A percentile compares a stretch with the other conserved stretches of the same genome.
Evolutionary conservation across 2,329 filamentous ascomycete genomes (phyloP).

Genomic region (Sporothrix globosa): DNA sequence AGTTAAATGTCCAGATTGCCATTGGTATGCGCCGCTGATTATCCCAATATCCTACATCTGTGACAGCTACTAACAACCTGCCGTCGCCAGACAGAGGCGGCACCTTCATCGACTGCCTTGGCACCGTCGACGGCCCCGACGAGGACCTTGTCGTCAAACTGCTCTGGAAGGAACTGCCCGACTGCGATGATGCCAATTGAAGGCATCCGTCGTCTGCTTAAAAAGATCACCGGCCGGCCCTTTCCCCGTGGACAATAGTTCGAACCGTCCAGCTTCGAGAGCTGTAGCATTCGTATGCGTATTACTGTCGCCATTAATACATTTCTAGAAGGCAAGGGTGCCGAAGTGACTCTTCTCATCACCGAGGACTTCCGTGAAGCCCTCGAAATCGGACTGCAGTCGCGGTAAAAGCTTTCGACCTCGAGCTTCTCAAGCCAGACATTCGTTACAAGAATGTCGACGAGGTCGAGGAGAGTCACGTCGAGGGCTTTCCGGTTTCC

Average conservation of each 20-base stretch:
- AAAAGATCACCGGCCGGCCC: slow-evolving; percentile 49
- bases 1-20: slow-evolving; percentile 22
- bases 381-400: slow-evolving; percentile 86
- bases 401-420: slow-evolving; percentile 89
- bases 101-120: slow-evolving; percentile 37
- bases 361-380: slow-evolving; percentile 89
- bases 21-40: slow-evolving; percentile 2
- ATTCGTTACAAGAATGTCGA: too few species aligned
- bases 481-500: too few species aligned
- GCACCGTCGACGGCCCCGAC: slow-evolving; percentile 42
- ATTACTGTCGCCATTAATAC: slow-evolving; percentile 95
- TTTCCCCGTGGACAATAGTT: slow-evolving; percentile 64
- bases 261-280: slow-evolving; percentile 11
- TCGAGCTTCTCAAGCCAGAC: slow-evolving; percentile 80
- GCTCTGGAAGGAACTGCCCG: slow-evolving; percentile 68
- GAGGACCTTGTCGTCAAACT: slow-evolving; percentile 57
- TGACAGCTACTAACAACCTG: not conserved
- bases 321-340: slow-evolving; percentile 84
- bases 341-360: slow-evolving; percentile 85
- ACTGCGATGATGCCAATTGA: slow-evolving; percentile 72
- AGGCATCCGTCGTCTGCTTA: slow-evolving; percentile 60
- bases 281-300: slow-evolving; percentile 72
- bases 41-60: not conserved
- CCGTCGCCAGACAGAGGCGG: slow-evolving; percentile 29
- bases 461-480: too few species aligned